Percentiles rank a stretch among this genome's conserved stretches.
Evolutionary conservation across 1,139 yeast species (phyloP).

Genomic region (Lodderomyces orthopsilosis): DNA sequence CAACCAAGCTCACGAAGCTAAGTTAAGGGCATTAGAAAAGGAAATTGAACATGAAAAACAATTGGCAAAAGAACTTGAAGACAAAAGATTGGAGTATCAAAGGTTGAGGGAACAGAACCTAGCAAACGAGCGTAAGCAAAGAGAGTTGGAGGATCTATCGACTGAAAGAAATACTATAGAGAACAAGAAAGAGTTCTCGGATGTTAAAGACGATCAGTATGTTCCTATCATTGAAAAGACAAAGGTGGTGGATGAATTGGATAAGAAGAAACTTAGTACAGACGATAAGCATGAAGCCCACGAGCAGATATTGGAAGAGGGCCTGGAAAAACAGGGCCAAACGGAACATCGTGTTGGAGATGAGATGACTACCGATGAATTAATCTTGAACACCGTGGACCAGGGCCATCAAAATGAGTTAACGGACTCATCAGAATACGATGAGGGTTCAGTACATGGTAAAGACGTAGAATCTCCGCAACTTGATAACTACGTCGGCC

Average conservation of each 20-base stretch:
- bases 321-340: neutral
- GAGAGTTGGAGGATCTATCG: neutral
- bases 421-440: neutral
- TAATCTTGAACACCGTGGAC: too few relatives aligned
- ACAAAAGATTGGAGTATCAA: constrained; percentile 32
- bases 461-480: neutral
- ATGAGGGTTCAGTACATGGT: neutral
- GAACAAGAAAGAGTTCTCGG: constrained; percentile 1
- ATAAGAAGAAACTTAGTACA: constrained; percentile 4
- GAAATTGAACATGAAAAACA: constrained; percentile 33
- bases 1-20: constrained; percentile 13
- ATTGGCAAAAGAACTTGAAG: constrained; percentile 29
- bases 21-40: constrained; percentile 18
- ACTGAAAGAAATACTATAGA: neutral
- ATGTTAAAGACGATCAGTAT: constrained; percentile 4
- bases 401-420: neutral
- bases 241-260: constrained; percentile 11
- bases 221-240: constrained; percentile 10
- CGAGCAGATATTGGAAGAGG: constrained; percentile 4
- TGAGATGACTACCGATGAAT: too few relatives aligned
- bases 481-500: neutral
- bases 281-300: constrained; percentile 7
- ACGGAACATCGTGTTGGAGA: neutral
- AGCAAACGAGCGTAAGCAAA: constrained; percentile 17
- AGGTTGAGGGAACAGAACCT: constrained; percentile 20